Evolutionary conservation across 2,329 filamentous ascomycete genomes (phyloP).

Genomic region (Verticillium isaacii): DNA sequence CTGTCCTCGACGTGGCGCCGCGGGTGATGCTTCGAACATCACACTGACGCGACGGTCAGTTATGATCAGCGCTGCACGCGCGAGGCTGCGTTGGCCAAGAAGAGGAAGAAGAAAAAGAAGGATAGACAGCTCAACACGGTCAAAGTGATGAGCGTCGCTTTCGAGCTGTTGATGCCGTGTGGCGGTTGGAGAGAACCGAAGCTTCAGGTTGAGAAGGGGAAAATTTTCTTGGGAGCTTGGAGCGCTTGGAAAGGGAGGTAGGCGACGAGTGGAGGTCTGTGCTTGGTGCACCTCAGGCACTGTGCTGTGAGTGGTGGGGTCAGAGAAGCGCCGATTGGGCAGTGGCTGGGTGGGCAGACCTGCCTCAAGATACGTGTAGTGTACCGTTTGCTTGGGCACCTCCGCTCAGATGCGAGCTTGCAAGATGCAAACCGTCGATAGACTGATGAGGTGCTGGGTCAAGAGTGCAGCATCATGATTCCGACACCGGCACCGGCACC

Average conservation of each 20-base stretch:
- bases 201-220: not conserved
- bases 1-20: too few species aligned
- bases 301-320: not conserved
- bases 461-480: not conserved
- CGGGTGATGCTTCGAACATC: too few species aligned
- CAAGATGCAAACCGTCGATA: not conserved
- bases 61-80: not conserved
- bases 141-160: not conserved
- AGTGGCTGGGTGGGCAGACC: not conserved
- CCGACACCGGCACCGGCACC: not conserved
- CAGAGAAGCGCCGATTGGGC: not conserved
- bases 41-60: too few species aligned
- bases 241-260: not conserved
- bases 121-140: not conserved
- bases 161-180: not conserved
- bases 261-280: not conserved
- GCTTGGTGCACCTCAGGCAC: not conserved
- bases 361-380: not conserved
- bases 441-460: not conserved
- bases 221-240: not conserved
- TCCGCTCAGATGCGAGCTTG: not conserved
- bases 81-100: not conserved
- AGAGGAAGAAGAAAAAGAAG: not conserved
- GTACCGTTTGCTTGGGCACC: not conserved
- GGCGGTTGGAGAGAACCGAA: not conserved